Base-by-base conservation (phyloP, 176 grass and related monocot species). In the Chrysopogon serrulatus region DNA sequence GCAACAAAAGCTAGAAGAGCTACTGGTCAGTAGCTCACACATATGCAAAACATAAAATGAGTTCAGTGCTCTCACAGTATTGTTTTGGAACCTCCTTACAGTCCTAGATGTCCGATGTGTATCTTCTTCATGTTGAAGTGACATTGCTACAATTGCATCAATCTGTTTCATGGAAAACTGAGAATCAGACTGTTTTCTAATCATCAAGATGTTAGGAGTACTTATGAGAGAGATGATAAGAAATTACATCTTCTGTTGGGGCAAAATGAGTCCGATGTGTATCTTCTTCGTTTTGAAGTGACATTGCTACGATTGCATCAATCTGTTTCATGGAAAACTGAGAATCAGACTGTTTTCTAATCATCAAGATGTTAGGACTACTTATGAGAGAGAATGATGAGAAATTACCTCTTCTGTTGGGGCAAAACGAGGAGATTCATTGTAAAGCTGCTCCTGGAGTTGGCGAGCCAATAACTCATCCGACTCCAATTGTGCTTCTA, bases 391-490 rank as follows among this genome's bases (percentile, higher is more conserved):
- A 63, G 80, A 63, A n/a, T n/a, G n/a, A 63, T 47, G 28, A 84
- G 16, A 37, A 88, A 73, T 54, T 86, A 93, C 93, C 80, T 92
- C 89, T 47, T 98, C 93, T 80, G 77, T 85, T 51, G 51, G 74
- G 70, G 42, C 68, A 88, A 76, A 79, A 66, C 18, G 72, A 77
- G 86, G 79, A 60, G 80, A 83, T 88, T 95, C 96, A 82, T 88
- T 98, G 68, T 95, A 91, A 40, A 98, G 65, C 83, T 98, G 91
- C 72, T 98, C 93, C 89, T 98, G 96, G 63, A 98, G 90, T 54
- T 88, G 93, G 36, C 87, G 89, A 74, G 96, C 96, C 71, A 98
- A 85, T 87, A 95, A 78, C 87, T 98, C 92, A 92, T 98, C 96
- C 39, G 83, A 89, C 37, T 94, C 93, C 62, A 98, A 54, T 81